Evolutionary conservation across 148 eudicot genomes (phyloP), one percentile per base, ranked within the genome.

Genomic region (Suaeda aralocaspica): DNA sequence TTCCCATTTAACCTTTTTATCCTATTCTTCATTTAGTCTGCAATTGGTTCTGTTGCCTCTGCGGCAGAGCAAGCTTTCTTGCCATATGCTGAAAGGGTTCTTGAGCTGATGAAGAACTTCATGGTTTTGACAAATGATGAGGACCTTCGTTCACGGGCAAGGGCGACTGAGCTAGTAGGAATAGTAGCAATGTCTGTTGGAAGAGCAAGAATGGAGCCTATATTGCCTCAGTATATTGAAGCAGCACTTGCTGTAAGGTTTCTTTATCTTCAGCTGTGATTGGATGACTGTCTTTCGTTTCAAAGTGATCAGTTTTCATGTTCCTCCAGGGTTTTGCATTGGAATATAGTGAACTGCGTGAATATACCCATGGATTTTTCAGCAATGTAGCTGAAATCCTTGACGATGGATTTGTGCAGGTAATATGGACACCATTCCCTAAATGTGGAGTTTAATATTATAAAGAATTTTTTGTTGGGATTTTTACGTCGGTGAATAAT

Each of bases 121-220:
- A 85, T 93, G 96, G 88, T 93, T 67, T 87, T 91, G 61, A 90
- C 92, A 58, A 87, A 82, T 72, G 98, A 93, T 63, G 96, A 88
- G 82, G 96, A 93, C 70, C 96, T 94, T 62, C 71, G 84, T 42
- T 73, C 92, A 74, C 82, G 98, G 74, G 97, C 98, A 59, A 91
- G 97, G 83, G 95, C 98, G 63, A 94, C 97, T 76, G 98, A 94
- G 78, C 78, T 94, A 74, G 96, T 89, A 75, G 98, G 98, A 72
- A 94, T 94, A 72, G 88, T 88, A 69, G 96, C 98, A 41, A 91
- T 91, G 96, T 83, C 97, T 61, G 96, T 86, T 72, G 98, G 98
- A 48, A 86, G 92, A 80, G 85, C 74, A 62, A 79, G 83, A 72
- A 94, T 94, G 98, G 98, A 91, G 70, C 89, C 96, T 58, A 82